phyloP scores from a whole-genome alignment of 345 rosid species.

The Lepidium sativum region DNA sequence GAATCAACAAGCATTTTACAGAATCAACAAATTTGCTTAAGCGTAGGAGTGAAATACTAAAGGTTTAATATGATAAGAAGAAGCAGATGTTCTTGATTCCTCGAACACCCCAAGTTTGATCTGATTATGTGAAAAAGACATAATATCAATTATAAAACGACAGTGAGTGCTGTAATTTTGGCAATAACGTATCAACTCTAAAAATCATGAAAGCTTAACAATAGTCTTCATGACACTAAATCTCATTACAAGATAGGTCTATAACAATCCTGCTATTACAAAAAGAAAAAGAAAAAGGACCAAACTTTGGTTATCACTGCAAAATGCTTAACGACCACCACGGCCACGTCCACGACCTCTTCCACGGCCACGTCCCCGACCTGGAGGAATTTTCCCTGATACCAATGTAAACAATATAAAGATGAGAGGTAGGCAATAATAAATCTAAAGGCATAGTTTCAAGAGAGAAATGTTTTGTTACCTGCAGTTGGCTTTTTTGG shows the following conservation, averaged over 20 bases:
- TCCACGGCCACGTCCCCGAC: conserved; percentile 91
- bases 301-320: neutral
- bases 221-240: conserved; percentile 4
- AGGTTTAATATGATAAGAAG: conserved; percentile 36
- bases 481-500: conserved; percentile 97
- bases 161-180: neutral
- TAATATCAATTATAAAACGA: neutral
- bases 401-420: neutral
- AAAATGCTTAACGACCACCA: conserved; percentile 58
- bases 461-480: conserved; percentile 11
- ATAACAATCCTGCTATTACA: conserved; percentile 16
- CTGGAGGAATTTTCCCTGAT: conserved; percentile 55
- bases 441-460: neutral
- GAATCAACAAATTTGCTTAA: conserved; percentile 30
- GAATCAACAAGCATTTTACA: neutral
- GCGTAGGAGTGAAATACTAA: conserved; percentile 39
- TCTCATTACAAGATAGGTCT: conserved; percentile 19
- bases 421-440: neutral
- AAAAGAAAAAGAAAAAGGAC: neutral
- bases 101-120: neutral
- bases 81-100: too few species aligned
- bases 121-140: neutral
- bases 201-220: neutral
- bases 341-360: conserved; percentile 90
- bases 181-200: conserved; percentile 3